Base-by-base conservation (phyloP, 2,329 filamentous ascomycete species). In the Botrytis porri region DNA sequence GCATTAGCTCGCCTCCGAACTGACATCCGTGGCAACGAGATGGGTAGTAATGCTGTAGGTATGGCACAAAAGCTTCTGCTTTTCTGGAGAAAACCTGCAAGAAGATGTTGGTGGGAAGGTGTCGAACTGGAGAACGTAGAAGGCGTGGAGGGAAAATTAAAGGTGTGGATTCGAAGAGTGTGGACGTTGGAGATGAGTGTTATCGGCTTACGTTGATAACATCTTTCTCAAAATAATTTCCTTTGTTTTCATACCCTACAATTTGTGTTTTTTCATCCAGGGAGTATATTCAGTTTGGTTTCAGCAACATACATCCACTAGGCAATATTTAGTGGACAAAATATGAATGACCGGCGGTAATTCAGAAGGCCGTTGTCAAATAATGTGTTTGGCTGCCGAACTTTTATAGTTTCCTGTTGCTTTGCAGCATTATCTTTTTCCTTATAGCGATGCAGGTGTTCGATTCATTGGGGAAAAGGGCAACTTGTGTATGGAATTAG, bases 131-230 rank as follows among this genome's bases (percentile, higher is more conserved):
- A 96, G 29, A 87, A 93, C 76, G 93, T 99, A 20, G 94, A 97
- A 69, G 96, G 96, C 22, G 92, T 98, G 12, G 90, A 97, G 69
- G 95, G 95, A 70, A 93, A 91, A 81, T 87, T 99, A 77, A 99
- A 99, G 84, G 94, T 99, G 73, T 99, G 96, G 96, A 98, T 99
- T 81, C 88, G 96, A 80, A 89, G 96, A 79, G 96, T 99, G 74
- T 99, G 96, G 96, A 99, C 96, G 74, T 87, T 99, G 74, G 96
- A 99, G 86, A 99, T 99, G 93, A 96, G 93, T 81, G 93, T 96
- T 71, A 96, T 97, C 82, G 93, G 93, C 72, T 86, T 97, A 78
- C 91, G 93, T 71, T 77, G 72, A 77, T 57, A 29, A 39, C 5
- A 18, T 61, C 39, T 16, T 57, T 14, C 32, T 41, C 4, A 29